Evolutionary conservation across 1,139 yeast species (phyloP), one percentile per base, ranked within the genome.

Genomic region (Blastobotrys ciferrii): DNA sequence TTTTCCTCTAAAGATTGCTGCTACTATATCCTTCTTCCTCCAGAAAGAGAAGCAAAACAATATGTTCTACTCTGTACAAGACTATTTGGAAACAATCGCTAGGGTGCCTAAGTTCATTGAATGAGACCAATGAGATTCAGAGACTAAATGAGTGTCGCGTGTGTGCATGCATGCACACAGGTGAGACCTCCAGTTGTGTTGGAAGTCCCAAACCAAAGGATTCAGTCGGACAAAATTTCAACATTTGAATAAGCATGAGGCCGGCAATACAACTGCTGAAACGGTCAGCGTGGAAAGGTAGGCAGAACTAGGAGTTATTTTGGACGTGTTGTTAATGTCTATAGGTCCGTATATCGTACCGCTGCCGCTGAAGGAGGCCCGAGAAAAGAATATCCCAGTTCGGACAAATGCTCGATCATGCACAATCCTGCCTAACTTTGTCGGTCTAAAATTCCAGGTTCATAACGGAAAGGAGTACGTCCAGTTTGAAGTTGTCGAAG

Each of bases 381-480:
- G 84, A 54, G 80, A 81, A 57, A 82, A 82, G 51, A 87, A 87
- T 19, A 78, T 87, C 2, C 95, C 98, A 7, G 87, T 92, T 53
- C 78, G 97, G 70, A 92, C 98, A 23, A 88, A 89, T 62, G 97
- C 97, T 42, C 79, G 98, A 65, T 76, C 94, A 38, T 92, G 98
- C 65, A 92, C 98, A 18, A 87, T 92, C 50, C 73, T 92, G 48
- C 98, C 98, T 18, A 95, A 87, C 66, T 91, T 92, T 70, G 96
- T 92, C 32, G 98, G 98, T 4, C 75, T 89, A 53, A 85, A 82
- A 62, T 92, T 92, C 69, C 96, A 92, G 69, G 87, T 92, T 41
- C 98, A 92, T 70, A 92, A 92, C 69, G 98, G 98, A 33, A 87
- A 85, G 67, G 95, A 89, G 58, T 92, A 91, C 64, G 95, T 89